Percentiles rank a stretch among this genome's conserved stretches.
These are phyloP conservation scores for Manihot esculenta DNA, from an alignment of 441 rosid genomes.

Conservation along the genomic window DNA sequence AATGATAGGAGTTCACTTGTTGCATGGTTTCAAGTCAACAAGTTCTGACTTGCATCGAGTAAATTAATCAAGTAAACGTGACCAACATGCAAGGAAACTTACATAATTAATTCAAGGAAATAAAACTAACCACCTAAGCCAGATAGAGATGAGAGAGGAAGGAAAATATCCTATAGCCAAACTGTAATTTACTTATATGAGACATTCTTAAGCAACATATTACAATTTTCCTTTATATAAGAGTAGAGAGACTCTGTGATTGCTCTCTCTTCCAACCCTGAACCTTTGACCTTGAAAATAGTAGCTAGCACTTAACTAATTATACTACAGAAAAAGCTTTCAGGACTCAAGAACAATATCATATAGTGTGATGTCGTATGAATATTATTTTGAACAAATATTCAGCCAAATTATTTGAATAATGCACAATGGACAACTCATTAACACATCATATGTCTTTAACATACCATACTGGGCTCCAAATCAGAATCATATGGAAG, in stretches of 20 bases:
- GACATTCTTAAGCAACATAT: too few species aligned
- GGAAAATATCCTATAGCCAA: neutral
- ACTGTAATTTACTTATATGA: neutral
- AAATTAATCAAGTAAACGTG: too few species aligned
- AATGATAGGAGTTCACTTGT: neutral
- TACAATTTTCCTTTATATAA: neutral
- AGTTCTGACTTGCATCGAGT: neutral
- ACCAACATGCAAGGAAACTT: neutral
- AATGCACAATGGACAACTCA: constrained; percentile 8
- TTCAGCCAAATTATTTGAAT: constrained; percentile 8
- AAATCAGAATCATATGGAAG: constrained; percentile 68
- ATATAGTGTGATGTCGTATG: neutral
- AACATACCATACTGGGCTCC: constrained; percentile 68
- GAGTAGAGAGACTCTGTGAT: neutral
- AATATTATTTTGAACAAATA: constrained; percentile 2
- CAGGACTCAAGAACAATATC: constrained; percentile 7
- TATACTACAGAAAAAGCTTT: neutral
- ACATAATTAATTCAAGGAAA: constrained; percentile 1
- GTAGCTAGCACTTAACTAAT: constrained; percentile 8
- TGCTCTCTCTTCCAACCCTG: neutral
- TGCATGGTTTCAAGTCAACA: neutral
- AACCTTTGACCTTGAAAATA: constrained; percentile 2
- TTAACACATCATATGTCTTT: constrained; percentile 12
- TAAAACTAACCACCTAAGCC: neutral
- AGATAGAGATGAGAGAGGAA: neutral